These are phyloP conservation scores for Tricladium varicosporioides DNA, from an alignment of 2,329 filamentous ascomycete species.

Conservation along the genomic window DNA sequence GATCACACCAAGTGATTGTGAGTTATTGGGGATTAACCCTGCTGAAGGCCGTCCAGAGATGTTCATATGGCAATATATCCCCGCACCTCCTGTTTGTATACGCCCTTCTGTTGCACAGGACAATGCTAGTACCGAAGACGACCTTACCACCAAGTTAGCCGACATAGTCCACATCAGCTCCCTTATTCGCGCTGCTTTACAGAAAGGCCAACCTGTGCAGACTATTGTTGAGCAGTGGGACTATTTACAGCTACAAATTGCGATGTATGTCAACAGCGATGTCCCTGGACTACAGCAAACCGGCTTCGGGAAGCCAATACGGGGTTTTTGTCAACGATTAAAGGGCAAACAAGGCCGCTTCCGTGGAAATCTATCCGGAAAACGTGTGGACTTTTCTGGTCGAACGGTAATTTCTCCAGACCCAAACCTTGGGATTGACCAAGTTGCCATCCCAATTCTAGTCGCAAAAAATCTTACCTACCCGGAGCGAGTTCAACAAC, in stretches of 20 bases:
- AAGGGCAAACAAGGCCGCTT: slow-evolving; percentile 98
- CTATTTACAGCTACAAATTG: slow-evolving; percentile 90
- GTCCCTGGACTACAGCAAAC: slow-evolving; percentile 88
- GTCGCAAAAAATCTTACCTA: slow-evolving; percentile 98
- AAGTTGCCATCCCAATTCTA: slow-evolving; percentile 86
- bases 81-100: slow-evolving; percentile 91
- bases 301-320: slow-evolving; percentile 81
- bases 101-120: slow-evolving; percentile 93
- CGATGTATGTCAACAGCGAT: slow-evolving; percentile 97
- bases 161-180: slow-evolving; percentile 94
- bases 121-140: slow-evolving; percentile 90
- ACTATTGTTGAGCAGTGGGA: slow-evolving; percentile 99
- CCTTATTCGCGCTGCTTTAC: slow-evolving; percentile 77
- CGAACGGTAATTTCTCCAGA: slow-evolving; percentile 97
- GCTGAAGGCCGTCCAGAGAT: slow-evolving; percentile 88
- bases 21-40: slow-evolving; percentile 85
- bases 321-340: slow-evolving; percentile 90
- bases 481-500: slow-evolving; percentile 79
- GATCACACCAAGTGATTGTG: slow-evolving; percentile 81
- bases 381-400: slow-evolving; percentile 97
- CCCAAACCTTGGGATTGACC: slow-evolving; percentile 87
- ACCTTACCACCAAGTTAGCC: slow-evolving; percentile 93
- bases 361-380: slow-evolving; percentile 93
- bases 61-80: slow-evolving; percentile 96
- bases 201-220: slow-evolving; percentile 79